Evolutionary conservation across 78 protist genomes (phyloP).

Genomic region (Isochrysis galbana): DNA sequence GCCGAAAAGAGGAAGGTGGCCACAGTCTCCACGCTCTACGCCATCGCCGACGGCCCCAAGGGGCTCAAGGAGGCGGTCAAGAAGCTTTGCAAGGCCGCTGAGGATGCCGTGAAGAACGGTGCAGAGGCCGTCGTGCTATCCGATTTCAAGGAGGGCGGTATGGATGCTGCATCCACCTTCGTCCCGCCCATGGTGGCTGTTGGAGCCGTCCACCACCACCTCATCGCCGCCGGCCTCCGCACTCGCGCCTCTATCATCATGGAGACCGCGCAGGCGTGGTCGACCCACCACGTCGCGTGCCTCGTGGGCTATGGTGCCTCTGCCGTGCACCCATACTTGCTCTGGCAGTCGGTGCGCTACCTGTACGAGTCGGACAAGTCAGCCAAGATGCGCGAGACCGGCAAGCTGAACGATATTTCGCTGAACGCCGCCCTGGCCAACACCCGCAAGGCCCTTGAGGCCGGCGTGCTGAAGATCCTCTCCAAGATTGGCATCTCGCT

Average conservation of each 20-base stretch:
- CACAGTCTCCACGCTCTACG: constrained; percentile 62
- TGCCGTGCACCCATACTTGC: constrained; percentile 82
- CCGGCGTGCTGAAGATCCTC: constrained; percentile 79
- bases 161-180: constrained; percentile 37
- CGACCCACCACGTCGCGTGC: constrained; percentile 77
- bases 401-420: not conserved
- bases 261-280: constrained; percentile 69
- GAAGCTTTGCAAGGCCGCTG: constrained; percentile 50
- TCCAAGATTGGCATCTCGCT: constrained; percentile 90
- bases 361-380: not conserved
- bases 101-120: constrained; percentile 54
- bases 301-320: constrained; percentile 85
- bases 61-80: constrained; percentile 57
- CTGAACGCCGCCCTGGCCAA: constrained; percentile 4
- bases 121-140: constrained; percentile 61
- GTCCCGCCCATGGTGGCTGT: constrained; percentile 66
- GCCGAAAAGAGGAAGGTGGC: not conserved
- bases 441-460: constrained; percentile 62
- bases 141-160: constrained; percentile 42
- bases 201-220: constrained; percentile 81
- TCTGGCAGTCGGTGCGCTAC: constrained; percentile 38
- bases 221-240: constrained; percentile 61
- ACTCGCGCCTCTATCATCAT: constrained; percentile 55
- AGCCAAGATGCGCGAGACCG: not conserved
- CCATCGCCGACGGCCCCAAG: constrained; percentile 12